Percentiles rank a stretch among this genome's conserved stretches.
phyloP scores from a whole-genome alignment of 1,284 basidiomycete genomes.

The Sporisorium reilianum region DNA sequence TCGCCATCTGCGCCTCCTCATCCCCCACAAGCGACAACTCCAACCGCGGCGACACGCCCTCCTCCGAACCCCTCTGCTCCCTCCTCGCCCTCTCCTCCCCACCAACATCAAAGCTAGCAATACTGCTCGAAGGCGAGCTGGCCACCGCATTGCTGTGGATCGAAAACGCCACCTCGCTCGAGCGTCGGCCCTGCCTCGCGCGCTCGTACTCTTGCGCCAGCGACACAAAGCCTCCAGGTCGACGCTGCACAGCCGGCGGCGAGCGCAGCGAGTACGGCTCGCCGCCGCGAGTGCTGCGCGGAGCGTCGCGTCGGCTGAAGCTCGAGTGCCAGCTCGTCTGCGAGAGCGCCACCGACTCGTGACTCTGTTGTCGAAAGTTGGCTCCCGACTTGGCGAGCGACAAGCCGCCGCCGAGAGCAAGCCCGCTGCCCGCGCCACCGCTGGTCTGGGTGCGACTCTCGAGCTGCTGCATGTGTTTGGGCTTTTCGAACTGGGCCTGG shows the following conservation, averaged over 20 bases:
- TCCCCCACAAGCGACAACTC: conserved; percentile 8
- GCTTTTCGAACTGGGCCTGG: conserved; percentile 17
- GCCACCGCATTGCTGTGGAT: conserved; percentile 39
- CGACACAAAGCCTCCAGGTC: conserved; percentile 48
- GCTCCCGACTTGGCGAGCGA: conserved; percentile 46
- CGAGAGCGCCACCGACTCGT: conserved; percentile 8
- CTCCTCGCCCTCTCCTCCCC: neutral
- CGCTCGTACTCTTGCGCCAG: conserved; percentile 47
- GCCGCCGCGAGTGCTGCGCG: conserved; percentile 11
- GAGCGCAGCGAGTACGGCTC: conserved; percentile 23
- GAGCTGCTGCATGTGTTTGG: conserved; percentile 43
- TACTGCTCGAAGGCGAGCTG: conserved; percentile 43
- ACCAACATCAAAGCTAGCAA: conserved; percentile 27
- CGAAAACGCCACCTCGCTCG: conserved; percentile 34
- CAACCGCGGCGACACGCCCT: conserved; percentile 7
- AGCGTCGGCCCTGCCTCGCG: conserved; percentile 22
- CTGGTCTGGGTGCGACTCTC: conserved; percentile 15
- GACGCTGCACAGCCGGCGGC: conserved; percentile 39
- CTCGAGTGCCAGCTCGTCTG: conserved; percentile 17
- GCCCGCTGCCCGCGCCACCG: conserved; percentile 19
- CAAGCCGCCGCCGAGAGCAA: conserved; percentile 49
- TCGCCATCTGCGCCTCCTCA: neutral
- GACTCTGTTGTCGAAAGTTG: conserved; percentile 39
- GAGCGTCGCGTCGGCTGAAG: conserved; percentile 18
- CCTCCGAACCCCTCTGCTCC: conserved; percentile 16